Evolutionary conservation across 768 basidiomycete genomes (phyloP), one percentile per base, ranked within the genome.

Genomic region (Calocera cornea): DNA sequence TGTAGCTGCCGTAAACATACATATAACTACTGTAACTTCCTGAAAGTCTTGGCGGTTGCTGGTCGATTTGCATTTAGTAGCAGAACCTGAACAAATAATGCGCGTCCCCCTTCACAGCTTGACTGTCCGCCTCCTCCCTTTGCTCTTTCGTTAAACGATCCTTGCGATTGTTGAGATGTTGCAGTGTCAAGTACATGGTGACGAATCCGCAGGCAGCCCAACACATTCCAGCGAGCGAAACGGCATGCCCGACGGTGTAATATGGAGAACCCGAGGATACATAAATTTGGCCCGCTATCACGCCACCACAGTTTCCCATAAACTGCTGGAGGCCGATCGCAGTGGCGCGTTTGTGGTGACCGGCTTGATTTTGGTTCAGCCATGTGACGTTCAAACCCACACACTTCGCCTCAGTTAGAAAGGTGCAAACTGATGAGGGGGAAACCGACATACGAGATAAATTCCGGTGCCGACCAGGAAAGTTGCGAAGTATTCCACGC

Each of bases 271-370:
- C 49, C 2, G n/a, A 22, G 12, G 41, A 41, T 14, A 66, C 68
- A 31, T 70, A 70, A 27, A 70, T 68, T 27, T 70, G 70, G 1
- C 70, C 54, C 11, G 41, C 41, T 22, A 60, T 54, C 17, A 64
- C 63, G 11, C 64, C 41, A 11, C 38, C 1, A 34, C 66, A 22
- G 63, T 66, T 38, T 19, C 67, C 67, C 10, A 70, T n/a, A 1
- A 47, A 27, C 60, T 69, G 70, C 44, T 69, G 66, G 1, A 69
- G 34, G 5, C 68, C 70, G 40, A 71, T 66, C 1, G 68, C 66
- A 0, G 68, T 71, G 1, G 68, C 41, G 2, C 69, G 69, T 65
- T 69, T 69, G 19, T 64, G 49, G 3, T 64, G 63, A 1, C 69
- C 67, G 1, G 69, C 66, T 38, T 63, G 38, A 40, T 69, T 67